phyloP scores from a whole-genome alignment of 805 yeast species.

The Pichia manshurica region DNA sequence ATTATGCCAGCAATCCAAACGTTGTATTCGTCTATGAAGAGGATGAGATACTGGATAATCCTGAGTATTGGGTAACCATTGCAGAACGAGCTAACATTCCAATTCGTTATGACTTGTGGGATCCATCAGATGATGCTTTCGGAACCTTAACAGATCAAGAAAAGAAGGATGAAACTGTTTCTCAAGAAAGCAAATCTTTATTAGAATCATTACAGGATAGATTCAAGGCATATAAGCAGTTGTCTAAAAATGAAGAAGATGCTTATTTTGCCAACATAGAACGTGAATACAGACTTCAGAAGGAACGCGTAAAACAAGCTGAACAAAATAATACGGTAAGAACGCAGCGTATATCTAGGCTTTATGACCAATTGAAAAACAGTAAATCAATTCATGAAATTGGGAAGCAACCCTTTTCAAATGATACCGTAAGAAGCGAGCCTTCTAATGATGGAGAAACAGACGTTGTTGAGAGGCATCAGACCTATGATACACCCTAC shows the following conservation, averaged over 20 bases:
- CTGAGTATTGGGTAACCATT: conserved; percentile 25
- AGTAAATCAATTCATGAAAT: not conserved
- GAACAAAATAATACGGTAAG: conserved; percentile 3
- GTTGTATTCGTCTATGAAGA: conserved; percentile 16
- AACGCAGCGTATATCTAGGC: conserved; percentile 4
- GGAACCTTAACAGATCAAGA: too few species aligned
- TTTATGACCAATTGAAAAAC: conserved; percentile 2
- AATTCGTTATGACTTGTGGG: not conserved
- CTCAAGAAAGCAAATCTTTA: conserved; percentile 7
- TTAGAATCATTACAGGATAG: conserved; percentile 25
- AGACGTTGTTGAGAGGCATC: too few species aligned
- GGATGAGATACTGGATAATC: conserved; percentile 12
- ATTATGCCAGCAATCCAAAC: conserved; percentile 18
- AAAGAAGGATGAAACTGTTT: too few species aligned
- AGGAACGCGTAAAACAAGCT: conserved; percentile 4
- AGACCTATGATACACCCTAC: too few species aligned
- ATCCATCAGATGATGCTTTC: too few species aligned
- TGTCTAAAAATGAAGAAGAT: conserved; percentile 33
- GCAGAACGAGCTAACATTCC: conserved; percentile 29
- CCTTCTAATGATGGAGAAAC: too few species aligned
- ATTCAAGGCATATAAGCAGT: conserved; percentile 28
- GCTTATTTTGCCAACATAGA: conserved; percentile 32
- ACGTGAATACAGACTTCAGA: conserved; percentile 24
- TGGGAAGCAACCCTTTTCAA: too few species aligned
- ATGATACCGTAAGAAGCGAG: too few species aligned